Conservation (phyloP, 1,284 basidiomycete species). For the Vanrija humicola region DNA sequence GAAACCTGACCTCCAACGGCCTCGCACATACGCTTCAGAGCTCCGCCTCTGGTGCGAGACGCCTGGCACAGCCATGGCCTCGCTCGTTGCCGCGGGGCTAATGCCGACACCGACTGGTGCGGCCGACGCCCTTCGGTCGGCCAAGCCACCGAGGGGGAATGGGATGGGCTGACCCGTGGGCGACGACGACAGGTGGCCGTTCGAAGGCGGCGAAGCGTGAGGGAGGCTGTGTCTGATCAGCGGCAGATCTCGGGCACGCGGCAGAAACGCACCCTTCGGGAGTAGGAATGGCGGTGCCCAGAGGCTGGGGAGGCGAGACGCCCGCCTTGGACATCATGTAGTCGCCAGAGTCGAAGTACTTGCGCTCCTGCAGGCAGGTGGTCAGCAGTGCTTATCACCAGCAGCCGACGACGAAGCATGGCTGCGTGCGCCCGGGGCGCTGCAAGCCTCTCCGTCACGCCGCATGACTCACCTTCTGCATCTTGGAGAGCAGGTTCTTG, state of each 20-base stretch:
- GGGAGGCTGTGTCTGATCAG: conserved; percentile 34
- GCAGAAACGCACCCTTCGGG: conserved; percentile 73
- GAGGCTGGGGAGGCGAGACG: conserved; percentile 73
- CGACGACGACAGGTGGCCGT: conserved; percentile 39
- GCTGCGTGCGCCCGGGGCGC: background rate
- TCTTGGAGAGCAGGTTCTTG: conserved; percentile 87
- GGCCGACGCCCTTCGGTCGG: conserved; percentile 8
- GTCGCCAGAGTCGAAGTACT: conserved; percentile 97
- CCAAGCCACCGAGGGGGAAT: conserved; percentile 5
- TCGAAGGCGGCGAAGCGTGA: conserved; percentile 44
- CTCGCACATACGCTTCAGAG: conserved; percentile 37
- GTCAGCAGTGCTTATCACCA: background rate
- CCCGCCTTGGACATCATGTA: conserved; percentile 95
- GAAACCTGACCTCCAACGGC: background rate
- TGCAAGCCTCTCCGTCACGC: background rate
- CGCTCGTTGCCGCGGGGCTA: conserved; percentile 33
- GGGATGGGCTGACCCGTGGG: conserved; percentile 23
- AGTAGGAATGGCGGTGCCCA: conserved; percentile 91
- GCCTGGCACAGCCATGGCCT: conserved; percentile 38
- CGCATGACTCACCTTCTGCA: conserved; percentile 72
- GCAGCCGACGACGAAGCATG: conserved; percentile 3
- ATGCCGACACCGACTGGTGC: conserved; percentile 40
- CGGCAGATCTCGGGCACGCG: background rate
- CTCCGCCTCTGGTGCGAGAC: conserved; percentile 27
- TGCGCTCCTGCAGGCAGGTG: conserved; percentile 67